Base-by-base conservation (phyloP, 768 basidiomycete species). In the Strobilomyces echinocephalus region DNA sequence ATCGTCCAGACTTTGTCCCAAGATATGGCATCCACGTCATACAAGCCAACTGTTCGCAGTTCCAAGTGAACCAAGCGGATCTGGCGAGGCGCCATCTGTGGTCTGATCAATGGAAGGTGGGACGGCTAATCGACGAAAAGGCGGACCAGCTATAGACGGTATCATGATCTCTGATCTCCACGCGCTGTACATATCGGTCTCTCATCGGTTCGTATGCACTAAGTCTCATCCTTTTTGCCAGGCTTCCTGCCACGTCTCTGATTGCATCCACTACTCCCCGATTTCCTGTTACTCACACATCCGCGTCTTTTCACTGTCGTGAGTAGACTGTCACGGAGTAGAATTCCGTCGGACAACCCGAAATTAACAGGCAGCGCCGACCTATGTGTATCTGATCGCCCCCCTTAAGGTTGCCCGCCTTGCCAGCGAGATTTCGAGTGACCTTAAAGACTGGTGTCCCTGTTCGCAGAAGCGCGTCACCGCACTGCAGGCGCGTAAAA, bases 1-100 rank as follows among this genome's bases (percentile, higher is more conserved):
- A 55, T 45, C 9, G 55, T 46, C 55, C 55, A 56, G 20, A 49
- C 43, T 2, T 30, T 55, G 42, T 35, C 54, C 55, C 55, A 56
- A 0, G 9, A 8, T 45, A 56, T 7, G 20, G 12, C 10, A 16
- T 45, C 33, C 8, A 56, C 46, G 4, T n/a, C 8, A 2, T 56
- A 40, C 42, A 30, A 21, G 24, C 7, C 0, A 3, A 56, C 53
- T 4, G 36, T 8, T 44, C 3, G 30, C 8, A 24, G 26, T n/a
- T 46, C 14, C n/a, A 56, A 45, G 31, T 45, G 14, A 18, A 56
- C 31, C 1, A 54, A 38, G 38, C 54, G 52, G 21, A 55, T 55
- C 20, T 11, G 35, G 6, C 41, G 5, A 11, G 45, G 52, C 15
- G 14, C 4, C 40, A 55, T 42, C 21, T 28, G n/a, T 18, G 21